Evolutionary conservation across 2,329 filamentous ascomycete genomes (phyloP).

Genomic region (Corynespora cassiicola): DNA sequence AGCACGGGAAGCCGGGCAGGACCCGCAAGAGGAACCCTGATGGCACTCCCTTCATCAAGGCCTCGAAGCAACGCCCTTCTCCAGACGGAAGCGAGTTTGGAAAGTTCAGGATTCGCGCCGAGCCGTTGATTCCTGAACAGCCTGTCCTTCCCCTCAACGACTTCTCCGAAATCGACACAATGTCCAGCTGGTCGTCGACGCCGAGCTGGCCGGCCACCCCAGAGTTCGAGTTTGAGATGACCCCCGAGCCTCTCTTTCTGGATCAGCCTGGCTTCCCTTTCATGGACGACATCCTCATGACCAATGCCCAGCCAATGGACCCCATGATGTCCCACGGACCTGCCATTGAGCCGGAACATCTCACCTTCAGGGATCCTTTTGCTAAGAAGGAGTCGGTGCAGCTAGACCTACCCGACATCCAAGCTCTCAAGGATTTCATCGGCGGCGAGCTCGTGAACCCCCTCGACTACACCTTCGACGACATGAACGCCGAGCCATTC

Average conservation of each 20-base stretch:
- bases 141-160: constrained; percentile 19
- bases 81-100: constrained; percentile 35
- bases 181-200: constrained; percentile 30
- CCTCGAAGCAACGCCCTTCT: constrained; percentile 35
- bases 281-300: constrained; percentile 27
- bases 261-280: constrained; percentile 27
- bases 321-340: constrained; percentile 24
- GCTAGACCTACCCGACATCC: constrained; percentile 30
- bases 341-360: constrained; percentile 24
- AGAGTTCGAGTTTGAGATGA: constrained; percentile 36
- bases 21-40: constrained; percentile 40
- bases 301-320: constrained; percentile 17
- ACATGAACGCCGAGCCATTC: constrained; percentile 21
- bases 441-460: constrained; percentile 28
- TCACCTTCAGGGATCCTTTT: constrained; percentile 35
- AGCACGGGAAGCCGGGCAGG: constrained; percentile 43
- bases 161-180: constrained; percentile 23
- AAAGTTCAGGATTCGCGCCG: constrained; percentile 31
- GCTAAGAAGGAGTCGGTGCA: constrained; percentile 30
- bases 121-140: constrained; percentile 23
- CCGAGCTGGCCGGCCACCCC: constrained; percentile 31
- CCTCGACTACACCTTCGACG: constrained; percentile 26
- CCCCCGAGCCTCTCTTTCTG: constrained; percentile 32
- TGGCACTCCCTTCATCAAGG: constrained; percentile 36
- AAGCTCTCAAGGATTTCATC: constrained; percentile 33